Evolutionary conservation across 1,284 basidiomycete species (phyloP), one percentile per base, ranked within the genome.

Genomic region (Puccinia hordei): DNA sequence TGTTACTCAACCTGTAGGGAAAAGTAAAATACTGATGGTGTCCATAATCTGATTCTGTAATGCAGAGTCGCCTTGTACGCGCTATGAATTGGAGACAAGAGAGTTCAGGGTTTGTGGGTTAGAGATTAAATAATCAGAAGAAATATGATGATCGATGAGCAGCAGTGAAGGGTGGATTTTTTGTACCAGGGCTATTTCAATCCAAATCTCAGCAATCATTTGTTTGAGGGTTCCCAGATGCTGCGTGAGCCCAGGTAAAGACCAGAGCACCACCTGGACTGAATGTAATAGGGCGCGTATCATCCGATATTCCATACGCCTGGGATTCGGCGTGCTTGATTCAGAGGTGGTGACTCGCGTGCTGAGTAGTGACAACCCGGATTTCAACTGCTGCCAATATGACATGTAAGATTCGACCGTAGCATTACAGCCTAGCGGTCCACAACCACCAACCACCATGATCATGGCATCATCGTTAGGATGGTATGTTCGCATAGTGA

Each of bases 311-410:
- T 80, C 78, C 15, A 53, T 49, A 2, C 69, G 55, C 35, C 49
- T 71, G 44, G 69, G 49, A 24, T 57, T 57, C 44, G 41, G 24
- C 27, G 27, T 38, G n/a, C 30, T 55, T n/a, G 33, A 22, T 51
- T 55, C 71, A 44, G 49, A 55, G 30, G 73, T 51, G 30, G 57
- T 38, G 22, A 75, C 30, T 13, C 69, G 68, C 24, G 55, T 46
- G 51, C 61, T 72, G 51, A 80, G 49, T 44, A 65, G 46, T 13
- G 78, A 63, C 57, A 80, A 35, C 2, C 78, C 68, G 27, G 68
- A 65, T 27, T 80, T 80, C 30, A 80, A 63, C 61, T 80, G 78
- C 46, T 80, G 68, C 78, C 78, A 80, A 66, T 80, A 80, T 19
- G 78, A 80, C 55, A 80, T 57, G 49, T 80, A 80, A 33, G 78